phyloP scores from a whole-genome alignment of 371 early-diverging fungal species.

The Parasitella parasitica region DNA sequence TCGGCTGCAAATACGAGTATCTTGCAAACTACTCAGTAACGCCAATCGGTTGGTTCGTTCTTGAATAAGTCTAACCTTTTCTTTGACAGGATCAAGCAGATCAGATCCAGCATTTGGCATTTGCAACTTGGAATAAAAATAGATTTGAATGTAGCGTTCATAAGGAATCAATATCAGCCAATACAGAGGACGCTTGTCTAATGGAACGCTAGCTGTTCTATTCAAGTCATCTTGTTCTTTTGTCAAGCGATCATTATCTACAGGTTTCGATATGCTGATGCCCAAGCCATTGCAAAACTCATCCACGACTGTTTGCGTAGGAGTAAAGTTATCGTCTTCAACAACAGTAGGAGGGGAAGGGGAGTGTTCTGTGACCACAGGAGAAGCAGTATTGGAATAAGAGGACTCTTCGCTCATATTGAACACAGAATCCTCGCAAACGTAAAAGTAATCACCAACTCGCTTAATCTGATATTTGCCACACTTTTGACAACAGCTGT shows the following conservation, averaged over 20 bases:
- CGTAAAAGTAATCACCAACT: constrained; percentile 59
- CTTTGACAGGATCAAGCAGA: constrained; percentile 53
- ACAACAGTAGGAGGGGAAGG: neutral
- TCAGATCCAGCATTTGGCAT: constrained; percentile 38
- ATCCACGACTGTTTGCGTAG: constrained; percentile 4
- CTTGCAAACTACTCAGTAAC: constrained; percentile 63
- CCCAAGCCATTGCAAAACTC: constrained; percentile 43
- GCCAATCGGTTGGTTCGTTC: constrained; percentile 69
- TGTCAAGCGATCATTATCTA: constrained; percentile 2
- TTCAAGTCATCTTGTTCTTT: neutral
- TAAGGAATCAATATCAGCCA: constrained; percentile 69
- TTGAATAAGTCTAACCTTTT: constrained; percentile 53
- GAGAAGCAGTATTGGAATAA: constrained; percentile 20
- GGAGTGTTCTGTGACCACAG: neutral
- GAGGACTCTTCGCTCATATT: constrained; percentile 29
- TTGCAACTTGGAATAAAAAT: constrained; percentile 68
- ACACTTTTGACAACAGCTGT: constrained; percentile 13
- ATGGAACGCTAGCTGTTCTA: neutral
- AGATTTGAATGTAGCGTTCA: constrained; percentile 57
- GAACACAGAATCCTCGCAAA: constrained; percentile 47
- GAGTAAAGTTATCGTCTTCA: neutral
- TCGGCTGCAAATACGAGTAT: constrained; percentile 71
- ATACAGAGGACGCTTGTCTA: constrained; percentile 43
- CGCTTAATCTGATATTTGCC: constrained; percentile 40
- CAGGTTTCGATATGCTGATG: constrained; percentile 24